phyloP scores from a whole-genome alignment of 2,329 filamentous ascomycete genomes.

The Aureobasidium mangrovei region DNA sequence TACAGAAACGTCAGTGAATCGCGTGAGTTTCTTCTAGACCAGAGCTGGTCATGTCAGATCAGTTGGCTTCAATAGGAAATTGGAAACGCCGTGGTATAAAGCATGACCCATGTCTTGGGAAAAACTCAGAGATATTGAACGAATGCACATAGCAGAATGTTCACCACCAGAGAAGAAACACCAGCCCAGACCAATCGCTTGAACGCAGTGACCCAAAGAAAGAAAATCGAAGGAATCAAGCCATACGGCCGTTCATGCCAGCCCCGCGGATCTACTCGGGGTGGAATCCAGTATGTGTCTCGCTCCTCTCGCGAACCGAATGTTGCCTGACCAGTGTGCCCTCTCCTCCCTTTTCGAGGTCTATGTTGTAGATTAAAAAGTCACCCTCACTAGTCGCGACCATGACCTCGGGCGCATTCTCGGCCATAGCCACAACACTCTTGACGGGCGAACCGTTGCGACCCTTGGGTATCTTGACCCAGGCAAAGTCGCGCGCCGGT shows the following conservation, averaged over 20 bases:
- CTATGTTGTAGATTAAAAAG: conserved; percentile 92
- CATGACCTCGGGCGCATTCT: conserved; percentile 91
- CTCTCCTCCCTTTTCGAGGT: conserved; percentile 89
- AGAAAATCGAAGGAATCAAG: background rate
- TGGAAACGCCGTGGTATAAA: no score
- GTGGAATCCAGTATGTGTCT: conserved; percentile 12
- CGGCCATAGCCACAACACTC: conserved; percentile 96
- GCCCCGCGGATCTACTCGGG: background rate
- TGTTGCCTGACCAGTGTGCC: conserved; percentile 81
- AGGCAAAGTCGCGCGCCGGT: conserved; percentile 87
- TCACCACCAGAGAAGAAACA: no score
- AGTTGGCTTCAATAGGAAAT: no score
- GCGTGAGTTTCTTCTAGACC: no score
- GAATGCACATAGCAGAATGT: no score
- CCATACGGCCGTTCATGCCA: background rate
- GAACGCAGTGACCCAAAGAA: background rate
- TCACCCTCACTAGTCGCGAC: conserved; percentile 92
- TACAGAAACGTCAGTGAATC: no score
- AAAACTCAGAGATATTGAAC: no score
- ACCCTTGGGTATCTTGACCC: conserved; percentile 78
- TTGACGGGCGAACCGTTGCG: conserved; percentile 49
- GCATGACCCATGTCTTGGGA: no score
- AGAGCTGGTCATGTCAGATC: no score
- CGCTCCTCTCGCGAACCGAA: conserved; percentile 12
- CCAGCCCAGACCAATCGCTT: background rate